A percentile compares a stretch with the other conserved stretches of the same genome.
Evolutionary conservation across 768 basidiomycete genomes (phyloP).

Genomic region (Coprinellus aureogranulatus): DNA sequence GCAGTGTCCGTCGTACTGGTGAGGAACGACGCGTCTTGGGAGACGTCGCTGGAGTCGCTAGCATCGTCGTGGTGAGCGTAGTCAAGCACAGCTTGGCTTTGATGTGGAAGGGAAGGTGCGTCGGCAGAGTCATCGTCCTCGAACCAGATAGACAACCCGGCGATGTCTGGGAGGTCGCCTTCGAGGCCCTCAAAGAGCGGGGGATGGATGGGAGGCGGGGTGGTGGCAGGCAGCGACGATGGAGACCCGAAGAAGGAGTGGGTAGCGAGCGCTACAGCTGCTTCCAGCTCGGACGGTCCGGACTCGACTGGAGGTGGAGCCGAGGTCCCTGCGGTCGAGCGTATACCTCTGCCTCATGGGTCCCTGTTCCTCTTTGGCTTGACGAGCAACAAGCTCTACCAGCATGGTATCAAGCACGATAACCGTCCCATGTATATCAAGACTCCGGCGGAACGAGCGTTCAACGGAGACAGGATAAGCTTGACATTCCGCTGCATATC

Average conservation of each 20-base stretch:
- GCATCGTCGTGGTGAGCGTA: background rate
- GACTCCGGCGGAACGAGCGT: constrained; percentile 49
- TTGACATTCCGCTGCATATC: constrained; percentile 78
- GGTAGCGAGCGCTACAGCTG: constrained; percentile 9
- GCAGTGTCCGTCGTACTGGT: background rate
- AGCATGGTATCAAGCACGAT: constrained; percentile 76
- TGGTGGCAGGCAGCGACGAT: no score
- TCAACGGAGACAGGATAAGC: constrained; percentile 69
- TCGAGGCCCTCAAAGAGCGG: background rate
- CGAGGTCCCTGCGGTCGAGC: constrained; percentile 29
- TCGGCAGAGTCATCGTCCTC: background rate
- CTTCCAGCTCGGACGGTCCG: no score
- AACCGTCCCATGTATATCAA: constrained; percentile 60
- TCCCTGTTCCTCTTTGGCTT: constrained; percentile 81
- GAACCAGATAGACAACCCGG: background rate
- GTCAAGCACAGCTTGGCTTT: background rate
- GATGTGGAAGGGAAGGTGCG: no score
- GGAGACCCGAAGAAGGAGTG: constrained; percentile 60
- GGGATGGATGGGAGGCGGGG: background rate
- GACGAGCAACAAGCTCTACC: constrained; percentile 69
- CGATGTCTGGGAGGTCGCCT: background rate
- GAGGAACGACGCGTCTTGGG: background rate
- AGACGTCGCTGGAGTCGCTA: background rate
- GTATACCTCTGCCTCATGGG: constrained; percentile 74
- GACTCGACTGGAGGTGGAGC: background rate